Conservation (phyloP, 257 asterid genomes). For the Solanum tarijense region DNA sequence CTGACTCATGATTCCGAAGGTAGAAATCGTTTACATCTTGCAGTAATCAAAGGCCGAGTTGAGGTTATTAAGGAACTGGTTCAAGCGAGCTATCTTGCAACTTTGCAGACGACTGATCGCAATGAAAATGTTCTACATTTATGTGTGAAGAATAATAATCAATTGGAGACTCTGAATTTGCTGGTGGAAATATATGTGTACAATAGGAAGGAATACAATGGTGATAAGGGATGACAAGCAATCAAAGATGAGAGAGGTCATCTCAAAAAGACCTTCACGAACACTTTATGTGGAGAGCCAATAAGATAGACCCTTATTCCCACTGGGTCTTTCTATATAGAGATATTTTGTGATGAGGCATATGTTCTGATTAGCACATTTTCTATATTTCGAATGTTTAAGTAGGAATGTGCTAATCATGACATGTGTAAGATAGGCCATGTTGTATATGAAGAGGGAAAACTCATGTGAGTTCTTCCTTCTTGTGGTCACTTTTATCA, state of each 20-base stretch:
- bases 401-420: background rate
- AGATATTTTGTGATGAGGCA: too few species aligned
- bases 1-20: conserved; percentile 14
- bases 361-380: background rate
- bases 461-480: background rate
- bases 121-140: conserved; percentile 25
- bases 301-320: too few species aligned
- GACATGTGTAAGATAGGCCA: background rate
- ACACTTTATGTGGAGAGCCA: too few species aligned
- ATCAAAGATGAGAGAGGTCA: too few species aligned
- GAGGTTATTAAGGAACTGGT: conserved; percentile 16
- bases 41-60: conserved; percentile 21
- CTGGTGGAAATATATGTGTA: background rate
- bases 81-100: conserved; percentile 4
- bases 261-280: too few species aligned
- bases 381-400: too few species aligned
- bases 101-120: background rate
- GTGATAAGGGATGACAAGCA: too few species aligned
- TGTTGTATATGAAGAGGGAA: background rate
- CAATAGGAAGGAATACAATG: too few species aligned
- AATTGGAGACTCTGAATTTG: conserved; percentile 18
- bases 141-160: conserved; percentile 24
- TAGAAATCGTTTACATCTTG: conserved; percentile 26
- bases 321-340: too few species aligned
- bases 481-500: background rate